These are phyloP conservation scores for Suillus ampliporus DNA, from an alignment of 768 basidiomycete species.

Conservation along the genomic window DNA sequence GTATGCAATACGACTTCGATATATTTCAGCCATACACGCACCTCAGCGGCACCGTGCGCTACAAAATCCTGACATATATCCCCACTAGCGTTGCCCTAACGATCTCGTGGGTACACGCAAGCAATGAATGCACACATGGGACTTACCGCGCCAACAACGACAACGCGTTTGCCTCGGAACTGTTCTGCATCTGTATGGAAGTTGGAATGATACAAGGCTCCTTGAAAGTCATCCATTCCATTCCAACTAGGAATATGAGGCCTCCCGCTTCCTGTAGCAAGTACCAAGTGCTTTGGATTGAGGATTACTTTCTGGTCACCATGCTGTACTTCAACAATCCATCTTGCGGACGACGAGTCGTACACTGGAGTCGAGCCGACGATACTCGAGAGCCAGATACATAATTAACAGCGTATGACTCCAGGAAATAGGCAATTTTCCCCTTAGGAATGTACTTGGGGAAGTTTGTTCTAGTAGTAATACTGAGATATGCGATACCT, in stretches of 20 bases:
- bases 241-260: neutral
- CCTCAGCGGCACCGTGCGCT: conserved; percentile 4
- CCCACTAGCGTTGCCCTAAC: conserved; percentile 1
- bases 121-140: neutral
- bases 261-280: neutral
- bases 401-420: conserved; percentile 60
- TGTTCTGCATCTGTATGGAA: conserved; percentile 49
- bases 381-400: conserved; percentile 57
- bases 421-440: conserved; percentile 62
- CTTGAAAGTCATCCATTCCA: conserved; percentile 54
- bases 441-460: neutral
- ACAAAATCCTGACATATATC: conserved; percentile 5
- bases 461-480: neutral
- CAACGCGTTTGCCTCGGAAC: conserved; percentile 60
- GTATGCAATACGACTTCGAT: neutral
- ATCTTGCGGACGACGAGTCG: neutral
- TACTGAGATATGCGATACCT: neutral
- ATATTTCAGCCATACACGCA: neutral
- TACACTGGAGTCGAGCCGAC: conserved; percentile 32
- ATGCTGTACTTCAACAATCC: neutral
- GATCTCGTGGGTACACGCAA: neutral
- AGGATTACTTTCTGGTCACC: neutral
- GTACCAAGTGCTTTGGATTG: neutral
- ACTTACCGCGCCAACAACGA: conserved; percentile 51
- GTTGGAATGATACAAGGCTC: conserved; percentile 54